Percentiles rank a stretch among this genome's conserved stretches.
These are phyloP conservation scores for Pleurotus tuber-regium DNA, from an alignment of 768 basidiomycete species.

Conservation along the genomic window DNA sequence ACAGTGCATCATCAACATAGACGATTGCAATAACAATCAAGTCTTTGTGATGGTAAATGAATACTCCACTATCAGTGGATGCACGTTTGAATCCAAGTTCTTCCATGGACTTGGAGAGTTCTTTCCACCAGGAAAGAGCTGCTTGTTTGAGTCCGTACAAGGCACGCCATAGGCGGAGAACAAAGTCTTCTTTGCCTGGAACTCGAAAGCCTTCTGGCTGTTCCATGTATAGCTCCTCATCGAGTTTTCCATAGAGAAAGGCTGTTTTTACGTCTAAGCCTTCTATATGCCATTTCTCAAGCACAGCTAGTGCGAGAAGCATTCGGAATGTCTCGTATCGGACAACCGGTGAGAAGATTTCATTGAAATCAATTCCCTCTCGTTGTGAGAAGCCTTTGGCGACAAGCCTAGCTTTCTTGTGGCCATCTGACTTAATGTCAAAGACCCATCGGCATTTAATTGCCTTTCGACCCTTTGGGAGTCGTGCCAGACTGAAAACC, in stretches of 20 bases:
- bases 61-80: background rate
- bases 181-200: background rate
- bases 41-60: background rate
- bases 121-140: background rate
- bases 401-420: constrained; percentile 30
- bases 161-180: background rate
- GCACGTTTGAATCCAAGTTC: constrained; percentile 1
- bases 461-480: constrained; percentile 12
- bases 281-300: constrained; percentile 30
- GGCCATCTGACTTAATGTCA: constrained; percentile 15
- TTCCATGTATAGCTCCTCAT: background rate
- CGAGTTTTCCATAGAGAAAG: constrained; percentile 28
- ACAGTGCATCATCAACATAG: constrained; percentile 15
- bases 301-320: constrained; percentile 33
- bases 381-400: constrained; percentile 34
- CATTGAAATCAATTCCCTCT: constrained; percentile 33
- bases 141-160: constrained; percentile 11
- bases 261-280: constrained; percentile 39
- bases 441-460: constrained; percentile 21
- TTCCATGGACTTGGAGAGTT: constrained; percentile 8
- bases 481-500: background rate
- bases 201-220: background rate
- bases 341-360: constrained; percentile 29
- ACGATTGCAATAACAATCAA: constrained; percentile 9
- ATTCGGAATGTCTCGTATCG: constrained; percentile 26